Evolutionary conservation across 768 basidiomycete species (phyloP).

Genomic region (Russula sp.): DNA sequence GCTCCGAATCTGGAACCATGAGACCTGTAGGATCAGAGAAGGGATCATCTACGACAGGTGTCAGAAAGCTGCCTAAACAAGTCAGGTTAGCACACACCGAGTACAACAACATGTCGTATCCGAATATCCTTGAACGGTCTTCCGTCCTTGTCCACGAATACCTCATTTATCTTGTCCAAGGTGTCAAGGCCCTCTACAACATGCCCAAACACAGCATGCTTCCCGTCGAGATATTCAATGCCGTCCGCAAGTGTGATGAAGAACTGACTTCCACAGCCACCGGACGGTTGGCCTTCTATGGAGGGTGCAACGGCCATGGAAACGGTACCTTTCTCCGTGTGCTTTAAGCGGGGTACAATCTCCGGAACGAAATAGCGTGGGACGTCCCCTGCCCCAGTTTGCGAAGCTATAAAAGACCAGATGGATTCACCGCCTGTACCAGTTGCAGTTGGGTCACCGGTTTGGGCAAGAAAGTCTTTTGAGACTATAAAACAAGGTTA

Average conservation of each 20-base stretch:
- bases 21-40: constrained; percentile 84
- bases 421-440: constrained; percentile 92
- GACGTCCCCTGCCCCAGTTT: constrained; percentile 31
- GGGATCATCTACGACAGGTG: constrained; percentile 68
- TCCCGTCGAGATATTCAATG: constrained; percentile 93
- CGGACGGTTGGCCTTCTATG: constrained; percentile 47
- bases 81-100: constrained; percentile 50
- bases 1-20: constrained; percentile 64
- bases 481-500: constrained; percentile 54
- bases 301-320: constrained; percentile 97
- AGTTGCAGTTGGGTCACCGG: constrained; percentile 93
- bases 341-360: constrained; percentile 75
- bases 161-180: constrained; percentile 87
- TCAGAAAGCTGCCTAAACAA: constrained; percentile 4
- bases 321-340: constrained; percentile 78
- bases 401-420: constrained; percentile 66
- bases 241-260: constrained; percentile 89
- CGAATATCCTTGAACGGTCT: constrained; percentile 91
- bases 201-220: constrained; percentile 88
- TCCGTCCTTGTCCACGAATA: constrained; percentile 82
- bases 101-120: constrained; percentile 91
- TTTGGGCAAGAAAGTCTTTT: constrained; percentile 94
- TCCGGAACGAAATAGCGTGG: constrained; percentile 89
- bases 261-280: constrained; percentile 94
- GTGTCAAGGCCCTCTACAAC: constrained; percentile 94